phyloP scores from a whole-genome alignment of 805 yeast species.

The Candida rishiriensis region DNA sequence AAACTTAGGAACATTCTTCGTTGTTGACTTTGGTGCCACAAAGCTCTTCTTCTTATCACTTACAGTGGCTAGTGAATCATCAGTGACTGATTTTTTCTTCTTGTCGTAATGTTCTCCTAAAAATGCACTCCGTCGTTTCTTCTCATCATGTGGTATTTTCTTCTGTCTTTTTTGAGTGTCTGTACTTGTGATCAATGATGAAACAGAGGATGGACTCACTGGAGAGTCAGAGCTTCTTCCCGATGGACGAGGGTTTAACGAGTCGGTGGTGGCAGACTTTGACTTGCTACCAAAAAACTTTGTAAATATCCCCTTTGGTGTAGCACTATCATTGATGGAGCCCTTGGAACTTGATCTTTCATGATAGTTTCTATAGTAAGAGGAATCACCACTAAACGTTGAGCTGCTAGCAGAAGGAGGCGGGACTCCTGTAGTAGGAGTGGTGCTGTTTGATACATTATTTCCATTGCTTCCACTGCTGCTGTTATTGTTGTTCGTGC shows the following conservation, averaged over 20 bases:
- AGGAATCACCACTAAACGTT: slow-evolving; percentile 2
- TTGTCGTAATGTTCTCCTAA: slow-evolving; percentile 12
- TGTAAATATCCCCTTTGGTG: slow-evolving; percentile 27
- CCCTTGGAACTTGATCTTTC: slow-evolving; percentile 26
- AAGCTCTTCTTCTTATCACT: slow-evolving; percentile 3
- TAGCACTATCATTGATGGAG: slow-evolving; percentile 23
- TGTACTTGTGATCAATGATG: slow-evolving; percentile 9
- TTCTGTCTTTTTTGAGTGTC: slow-evolving; percentile 5
- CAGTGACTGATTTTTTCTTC: slow-evolving; percentile 9
- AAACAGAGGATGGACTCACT: slow-evolving; percentile 22
- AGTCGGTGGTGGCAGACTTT: slow-evolving; percentile 9
- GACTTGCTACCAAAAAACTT: slow-evolving; percentile 27
- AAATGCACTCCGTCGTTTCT: slow-evolving; percentile 13
- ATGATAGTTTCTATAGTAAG: slow-evolving; percentile 12
- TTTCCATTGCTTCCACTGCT: slow-evolving; percentile 15
- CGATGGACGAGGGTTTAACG: slow-evolving; percentile 2
- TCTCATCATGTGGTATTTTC: slow-evolving; percentile 14
- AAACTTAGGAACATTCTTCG: slow-evolving; percentile 18
- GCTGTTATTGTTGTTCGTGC: slow-evolving; percentile 20
- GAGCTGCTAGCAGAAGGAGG: slow-evolving; percentile 5
- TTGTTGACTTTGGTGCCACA: slow-evolving; percentile 4
- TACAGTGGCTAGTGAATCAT: not conserved
- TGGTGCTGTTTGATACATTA: slow-evolving; percentile 18
- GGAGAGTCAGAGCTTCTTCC: slow-evolving; percentile 21
- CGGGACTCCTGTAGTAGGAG: slow-evolving; percentile 8